Base-by-base conservation (phyloP, 2,329 filamentous ascomycete species). In the Ceratocystis diversiconidia region DNA sequence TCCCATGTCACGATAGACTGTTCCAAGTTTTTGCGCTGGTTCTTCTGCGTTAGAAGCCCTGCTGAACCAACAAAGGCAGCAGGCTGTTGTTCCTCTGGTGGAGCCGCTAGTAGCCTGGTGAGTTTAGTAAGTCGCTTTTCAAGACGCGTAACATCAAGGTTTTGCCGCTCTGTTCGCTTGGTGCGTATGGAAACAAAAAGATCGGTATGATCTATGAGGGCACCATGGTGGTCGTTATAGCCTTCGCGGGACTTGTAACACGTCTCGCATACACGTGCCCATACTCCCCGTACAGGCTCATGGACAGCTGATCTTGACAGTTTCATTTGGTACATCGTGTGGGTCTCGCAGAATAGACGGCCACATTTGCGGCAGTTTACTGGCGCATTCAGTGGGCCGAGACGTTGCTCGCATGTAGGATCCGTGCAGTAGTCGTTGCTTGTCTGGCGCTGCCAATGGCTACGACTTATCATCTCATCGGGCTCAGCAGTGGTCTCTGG, bases 271-370 rank as follows among this genome's bases (percentile, higher is more conserved):
- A 97, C 92, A 63, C 94, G 79, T 71, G 90, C 95, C 94, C 94
- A 99, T 70, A 90, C 83, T 6, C 94, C 94, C 68, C 92, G 80
- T 1, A 94, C 84, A 0, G 94, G 92, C 69, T 99, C 94, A 75
- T 96, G 90, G 67, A 86, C 83, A 3, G 94, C 94, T 36, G 91
- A 88, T 65, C 92, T 82, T 7, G 92, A 96, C 10, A 99, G 80
- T 78, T 95, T 96, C 89, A 97, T 97, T 77, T 99, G 92, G 73
- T 97, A 99, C 92, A 99, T 96, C 63, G 94, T 97, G 74, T 99
- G 94, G 70, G 92, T 89, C 72, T 97, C 94, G 75, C 94, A 99
- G 73, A 97, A 99, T 50, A 99, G 77, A 70, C 87, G 87, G 5
- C 94, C 94, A 72, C 94, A 99, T 69, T 92, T 90, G 69, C 94